Evolutionary conservation across 106 monocot species (phyloP), one percentile per base, ranked within the genome.

Genomic region (Acorus calamus): DNA sequence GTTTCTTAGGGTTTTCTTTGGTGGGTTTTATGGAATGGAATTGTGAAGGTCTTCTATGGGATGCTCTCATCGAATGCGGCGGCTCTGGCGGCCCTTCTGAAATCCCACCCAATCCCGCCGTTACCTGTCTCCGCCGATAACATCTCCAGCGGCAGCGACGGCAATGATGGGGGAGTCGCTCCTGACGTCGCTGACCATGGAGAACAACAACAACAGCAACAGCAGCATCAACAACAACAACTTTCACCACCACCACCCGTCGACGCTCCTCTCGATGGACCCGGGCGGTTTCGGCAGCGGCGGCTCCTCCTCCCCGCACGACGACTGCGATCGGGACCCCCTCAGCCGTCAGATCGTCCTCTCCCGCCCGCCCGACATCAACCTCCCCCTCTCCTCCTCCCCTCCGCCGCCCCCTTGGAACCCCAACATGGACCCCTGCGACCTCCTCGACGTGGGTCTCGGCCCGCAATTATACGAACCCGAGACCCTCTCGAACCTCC

Each of bases 281-380:
- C 68, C 80, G 3, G 59, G 59, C 3, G 54, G 51, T 12, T 6
- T 42, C 11, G 7, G 56, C 11, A 7, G 10, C 41, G 50, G 9
- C 2, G 46, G 65, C 8, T 42, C 64, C 50, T 47, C 66, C 11
- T 14, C 49, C 56, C 53, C 57, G 42, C 56, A 62, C n/a, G 71
- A 72, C n/a, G 65, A 74, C 49, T 57, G 44, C 43, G 57, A 70
- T 9, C 52, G 66, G 4, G 70, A 75, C 55, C 70, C 65, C 47
- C 49, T 69, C 44, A 71, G 53, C 64, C 77, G 62, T 55, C 78
- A 72, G 50, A 74, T 70, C 42, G 49, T 53, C 28, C 28, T 28
- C 0, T 28, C 80, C 12, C 59, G 59, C 53, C 77, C 84, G 6
- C 84, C 84, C 4, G 84, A 84, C 69, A 84, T 84, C 73, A 84